A percentile compares a stretch with the other conserved stretches of the same genome.
These are phyloP conservation scores for Pholiota molesta DNA, from an alignment of 768 basidiomycete genomes.

Conservation along the genomic window DNA sequence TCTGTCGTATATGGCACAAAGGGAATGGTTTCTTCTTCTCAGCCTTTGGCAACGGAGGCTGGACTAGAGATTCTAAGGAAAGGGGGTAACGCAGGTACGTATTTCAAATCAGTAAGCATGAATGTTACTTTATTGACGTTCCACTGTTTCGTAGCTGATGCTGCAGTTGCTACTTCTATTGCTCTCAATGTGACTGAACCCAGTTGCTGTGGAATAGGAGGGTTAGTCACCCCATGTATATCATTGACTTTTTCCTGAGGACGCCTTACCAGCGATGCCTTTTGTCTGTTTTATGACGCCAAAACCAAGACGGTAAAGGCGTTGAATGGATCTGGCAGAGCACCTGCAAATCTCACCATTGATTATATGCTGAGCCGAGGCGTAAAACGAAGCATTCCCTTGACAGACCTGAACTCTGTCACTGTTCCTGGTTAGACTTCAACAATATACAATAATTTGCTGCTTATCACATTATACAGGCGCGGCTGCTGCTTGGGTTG, in stretches of 20 bases:
- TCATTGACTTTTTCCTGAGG: slow-evolving; percentile 12
- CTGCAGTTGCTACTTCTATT: slow-evolving; percentile 91
- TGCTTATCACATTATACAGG: slow-evolving; percentile 42
- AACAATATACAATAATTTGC: neutral
- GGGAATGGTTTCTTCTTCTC: slow-evolving; percentile 86
- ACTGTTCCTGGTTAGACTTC: slow-evolving; percentile 67
- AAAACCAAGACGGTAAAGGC: slow-evolving; percentile 81
- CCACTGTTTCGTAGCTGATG: slow-evolving; percentile 62
- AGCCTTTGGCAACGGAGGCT: slow-evolving; percentile 89
- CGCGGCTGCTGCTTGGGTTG: slow-evolving; percentile 94
- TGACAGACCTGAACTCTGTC: slow-evolving; percentile 86
- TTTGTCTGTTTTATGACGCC: slow-evolving; percentile 92
- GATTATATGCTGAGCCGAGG: slow-evolving; percentile 75
- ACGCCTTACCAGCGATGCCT: slow-evolving; percentile 66
- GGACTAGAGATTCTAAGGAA: slow-evolving; percentile 89
- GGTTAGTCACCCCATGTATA: slow-evolving; percentile 45
- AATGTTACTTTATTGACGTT: neutral
- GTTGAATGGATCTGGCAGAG: slow-evolving; percentile 89
- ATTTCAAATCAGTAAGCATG: neutral
- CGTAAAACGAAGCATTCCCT: slow-evolving; percentile 72
- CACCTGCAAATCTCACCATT: slow-evolving; percentile 79
- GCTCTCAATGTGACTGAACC: slow-evolving; percentile 93
- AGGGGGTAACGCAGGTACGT: slow-evolving; percentile 92
- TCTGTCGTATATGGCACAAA: slow-evolving; percentile 88
- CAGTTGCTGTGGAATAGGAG: slow-evolving; percentile 90